A percentile compares a stretch with the other conserved stretches of the same genome.
Conservation (phyloP, 1,284 basidiomycete genomes). For the Baeospora myosura region DNA sequence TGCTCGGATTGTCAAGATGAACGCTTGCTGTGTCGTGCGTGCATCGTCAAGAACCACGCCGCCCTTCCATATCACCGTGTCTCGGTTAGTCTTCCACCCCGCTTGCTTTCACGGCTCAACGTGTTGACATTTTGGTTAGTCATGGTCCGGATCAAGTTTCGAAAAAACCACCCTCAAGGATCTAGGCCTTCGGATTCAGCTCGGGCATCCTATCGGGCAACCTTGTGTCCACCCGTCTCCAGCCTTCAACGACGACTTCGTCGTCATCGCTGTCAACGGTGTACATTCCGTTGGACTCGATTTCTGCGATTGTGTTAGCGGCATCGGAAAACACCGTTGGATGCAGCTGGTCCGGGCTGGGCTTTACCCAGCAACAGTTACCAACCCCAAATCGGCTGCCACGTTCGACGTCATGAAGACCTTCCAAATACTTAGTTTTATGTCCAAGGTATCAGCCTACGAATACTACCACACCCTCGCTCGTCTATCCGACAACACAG, state of each 20-base stretch:
- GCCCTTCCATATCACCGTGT: neutral
- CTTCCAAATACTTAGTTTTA: slow-evolving; percentile 20
- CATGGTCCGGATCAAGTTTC: slow-evolving; percentile 4
- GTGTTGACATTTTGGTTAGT: neutral
- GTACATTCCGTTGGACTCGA: slow-evolving; percentile 17
- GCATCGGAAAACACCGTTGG: slow-evolving; percentile 1
- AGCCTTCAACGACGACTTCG: slow-evolving; percentile 8
- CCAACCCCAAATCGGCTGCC: slow-evolving; percentile 16
- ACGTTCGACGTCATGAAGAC: slow-evolving; percentile 17
- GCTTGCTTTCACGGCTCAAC: neutral
- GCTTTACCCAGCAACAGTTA: slow-evolving; percentile 17
- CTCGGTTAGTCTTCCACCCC: neutral
- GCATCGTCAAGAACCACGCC: neutral
- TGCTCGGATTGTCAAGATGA: neutral
- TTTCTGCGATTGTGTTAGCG: slow-evolving; percentile 16
- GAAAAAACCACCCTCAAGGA: neutral
- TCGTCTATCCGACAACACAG: slow-evolving; percentile 19
- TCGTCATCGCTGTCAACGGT: slow-evolving; percentile 12
- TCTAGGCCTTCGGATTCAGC: slow-evolving; percentile 1
- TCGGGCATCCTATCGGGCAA: neutral
- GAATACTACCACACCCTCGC: slow-evolving; percentile 19
- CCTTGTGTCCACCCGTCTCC: slow-evolving; percentile 2
- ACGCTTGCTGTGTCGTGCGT: neutral
- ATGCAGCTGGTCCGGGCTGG: slow-evolving; percentile 17
- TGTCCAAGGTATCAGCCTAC: slow-evolving; percentile 18